Base-by-base conservation (phyloP, 148 eudicot genomes). In the Vaccinium vitisidaea region DNA sequence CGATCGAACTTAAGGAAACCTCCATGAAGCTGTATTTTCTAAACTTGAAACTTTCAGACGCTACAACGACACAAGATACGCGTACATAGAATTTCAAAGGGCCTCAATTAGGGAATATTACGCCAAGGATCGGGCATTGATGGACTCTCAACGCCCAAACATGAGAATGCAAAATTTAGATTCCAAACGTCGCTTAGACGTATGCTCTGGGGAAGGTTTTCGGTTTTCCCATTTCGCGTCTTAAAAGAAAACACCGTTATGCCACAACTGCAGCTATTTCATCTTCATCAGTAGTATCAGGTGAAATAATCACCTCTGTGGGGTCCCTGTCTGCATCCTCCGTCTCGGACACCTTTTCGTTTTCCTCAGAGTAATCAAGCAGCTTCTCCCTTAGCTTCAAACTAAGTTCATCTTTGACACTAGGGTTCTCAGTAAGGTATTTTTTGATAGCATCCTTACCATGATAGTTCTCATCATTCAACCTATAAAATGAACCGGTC, bases 251-350 rank as follows among this genome's bases (percentile, higher is more conserved):
- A 32, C 21, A 52, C 54, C 27, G 23, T 88, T 79, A 88, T 21
- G 93, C 94, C 85, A 89, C 92, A 27, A 56, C 94, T 15, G 90
- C 98, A 76, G 92, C 52, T 12, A 75, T 87, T 14, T 79, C 88
- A 73, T 94, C 97, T 85, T 95, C 98, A 56, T 89, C 94, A 2
- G 94, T 88, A 6, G 92, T 19, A 39, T 93, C 98, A 65, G 91
- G 61, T 6, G 88, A 76, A 83, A 89, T 84, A 27, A 85, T 83
- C 21, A 80, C 93, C 83, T 89, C 94, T 27, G 36, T 18, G 21
- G 90, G 86, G 13, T 85, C 90, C 18, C 15, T 84, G 73, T 84
- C 85, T 9, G 53, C 67, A 58, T 69, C 89, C 79, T 87, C 93
- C 6, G 61, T 52, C 59, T 87, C 90, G 5, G 83, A 54, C 9